Evolutionary conservation across 2,329 filamentous ascomycete genomes (phyloP).

Genomic region (Cercospora beticola): DNA sequence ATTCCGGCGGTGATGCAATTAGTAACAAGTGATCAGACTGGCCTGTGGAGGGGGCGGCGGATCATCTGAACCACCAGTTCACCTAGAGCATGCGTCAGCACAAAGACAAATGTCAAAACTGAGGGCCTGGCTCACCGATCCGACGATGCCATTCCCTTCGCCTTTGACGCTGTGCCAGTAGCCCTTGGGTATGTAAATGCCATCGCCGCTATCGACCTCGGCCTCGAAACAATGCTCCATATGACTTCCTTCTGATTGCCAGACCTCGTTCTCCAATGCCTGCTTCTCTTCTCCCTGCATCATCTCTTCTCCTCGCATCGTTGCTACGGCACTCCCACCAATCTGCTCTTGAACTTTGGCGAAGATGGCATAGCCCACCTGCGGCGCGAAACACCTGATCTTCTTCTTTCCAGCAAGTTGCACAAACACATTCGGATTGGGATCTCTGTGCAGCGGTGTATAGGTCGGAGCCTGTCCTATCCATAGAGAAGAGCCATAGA

Average conservation of each 20-base stretch:
- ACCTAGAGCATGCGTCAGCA: constrained; percentile 6
- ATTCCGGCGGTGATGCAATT: not conserved
- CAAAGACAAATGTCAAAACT: not conserved
- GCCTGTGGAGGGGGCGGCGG: no score
- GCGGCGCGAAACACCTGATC: constrained; percentile 69
- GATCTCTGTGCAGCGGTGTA: constrained; percentile 87
- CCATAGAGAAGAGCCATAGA: constrained; percentile 89
- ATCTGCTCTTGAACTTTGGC: constrained; percentile 46
- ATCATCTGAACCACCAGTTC: constrained; percentile 80
- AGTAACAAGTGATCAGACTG: constrained; percentile 2
- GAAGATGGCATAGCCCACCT: constrained; percentile 65
- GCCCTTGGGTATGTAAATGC: constrained; percentile 73
- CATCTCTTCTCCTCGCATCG: constrained; percentile 80
- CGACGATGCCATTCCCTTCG: constrained; percentile 56
- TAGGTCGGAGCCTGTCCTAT: constrained; percentile 82
- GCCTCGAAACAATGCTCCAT: constrained; percentile 29
- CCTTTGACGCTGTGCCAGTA: constrained; percentile 88
- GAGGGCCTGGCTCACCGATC: constrained; percentile 50
- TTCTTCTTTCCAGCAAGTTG: constrained; percentile 74
- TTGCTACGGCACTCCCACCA: constrained; percentile 43
- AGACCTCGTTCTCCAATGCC: constrained; percentile 67
- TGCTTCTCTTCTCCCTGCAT: constrained; percentile 76
- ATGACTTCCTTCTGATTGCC: constrained; percentile 47
- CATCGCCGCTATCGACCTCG: constrained; percentile 64
- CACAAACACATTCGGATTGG: constrained; percentile 89